Evolutionary conservation across 345 rosid species (phyloP).

Genomic region (Euphorbia pulcherrima): DNA sequence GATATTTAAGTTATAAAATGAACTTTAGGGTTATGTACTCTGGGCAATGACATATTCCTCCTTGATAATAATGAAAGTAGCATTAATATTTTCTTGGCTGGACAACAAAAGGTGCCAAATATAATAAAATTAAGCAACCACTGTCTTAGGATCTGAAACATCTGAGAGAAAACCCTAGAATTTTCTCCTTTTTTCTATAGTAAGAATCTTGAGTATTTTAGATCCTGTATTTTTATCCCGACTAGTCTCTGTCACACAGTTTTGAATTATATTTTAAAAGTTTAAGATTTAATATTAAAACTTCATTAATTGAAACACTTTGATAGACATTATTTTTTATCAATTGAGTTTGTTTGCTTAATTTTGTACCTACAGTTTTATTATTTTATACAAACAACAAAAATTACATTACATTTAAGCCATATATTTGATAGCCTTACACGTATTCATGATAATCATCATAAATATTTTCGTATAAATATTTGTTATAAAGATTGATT

Average conservation of each 20-base stretch:
- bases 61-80: not conserved
- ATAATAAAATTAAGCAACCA: slow-evolving; percentile 14
- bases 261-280: too few species aligned
- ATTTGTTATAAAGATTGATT: not conserved
- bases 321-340: too few species aligned
- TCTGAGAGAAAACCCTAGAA: slow-evolving; percentile 26
- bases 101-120: not conserved
- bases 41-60: slow-evolving; percentile 6
- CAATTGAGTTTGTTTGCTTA: too few species aligned
- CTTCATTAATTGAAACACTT: too few species aligned
- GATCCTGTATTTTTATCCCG: too few species aligned
- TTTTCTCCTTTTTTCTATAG: slow-evolving; percentile 1
- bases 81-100: slow-evolving; percentile 6
- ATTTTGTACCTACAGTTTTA: slow-evolving; percentile 11
- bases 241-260: too few species aligned
- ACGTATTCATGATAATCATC: slow-evolving; percentile 9
- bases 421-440: slow-evolving; percentile 11
- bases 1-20: not conserved
- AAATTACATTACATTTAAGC: not conserved
- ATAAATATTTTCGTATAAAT: not conserved
- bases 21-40: not conserved
- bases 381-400: too few species aligned
- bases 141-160: slow-evolving; percentile 49
- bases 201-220: too few species aligned
- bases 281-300: too few species aligned